A percentile compares a stretch with the other conserved stretches of the same genome.
These are phyloP conservation scores for Aspergillus quadricinctus DNA, from an alignment of 2,329 filamentous ascomycete genomes.

Conservation along the genomic window DNA sequence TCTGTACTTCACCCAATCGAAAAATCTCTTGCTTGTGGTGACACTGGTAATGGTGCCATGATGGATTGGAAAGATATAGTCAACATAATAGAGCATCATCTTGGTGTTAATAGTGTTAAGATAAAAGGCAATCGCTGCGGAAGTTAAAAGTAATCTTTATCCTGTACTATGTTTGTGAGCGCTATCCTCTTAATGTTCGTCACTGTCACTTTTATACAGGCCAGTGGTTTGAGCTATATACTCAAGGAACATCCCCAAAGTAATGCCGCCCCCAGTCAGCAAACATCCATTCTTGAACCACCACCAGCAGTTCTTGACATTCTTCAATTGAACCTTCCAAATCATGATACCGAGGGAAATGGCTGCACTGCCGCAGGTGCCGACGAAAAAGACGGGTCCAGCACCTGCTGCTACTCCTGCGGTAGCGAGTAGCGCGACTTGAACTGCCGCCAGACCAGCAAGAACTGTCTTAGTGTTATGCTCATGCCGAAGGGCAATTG, in stretches of 20 bases:
- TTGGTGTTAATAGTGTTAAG: slow-evolving; percentile 7
- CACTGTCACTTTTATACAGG: slow-evolving; percentile 16
- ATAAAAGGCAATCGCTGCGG: background rate
- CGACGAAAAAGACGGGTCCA: slow-evolving; percentile 56
- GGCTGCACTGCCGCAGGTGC: slow-evolving; percentile 55
- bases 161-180: background rate
- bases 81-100: slow-evolving; percentile 51
- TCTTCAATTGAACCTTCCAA: slow-evolving; percentile 53
- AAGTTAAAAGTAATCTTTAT: background rate
- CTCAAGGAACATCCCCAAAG: slow-evolving; percentile 52
- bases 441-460: slow-evolving; percentile 36
- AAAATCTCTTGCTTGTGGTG: slow-evolving; percentile 79
- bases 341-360: slow-evolving; percentile 56
- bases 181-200: background rate
- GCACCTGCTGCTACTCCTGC: slow-evolving; percentile 48
- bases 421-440: slow-evolving; percentile 41
- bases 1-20: slow-evolving; percentile 68
- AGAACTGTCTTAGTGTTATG: slow-evolving; percentile 44
- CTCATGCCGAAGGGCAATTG: slow-evolving; percentile 48
- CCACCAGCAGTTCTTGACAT: slow-evolving; percentile 58
- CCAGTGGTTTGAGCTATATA: slow-evolving; percentile 40
- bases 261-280: slow-evolving; percentile 58
- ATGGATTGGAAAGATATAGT: slow-evolving; percentile 75
- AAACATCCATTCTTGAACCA: slow-evolving; percentile 62
- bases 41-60: slow-evolving; percentile 80